Evolutionary conservation across 495 filamentous ascomycete genomes (phyloP).

Genomic region (Polyplosphaeria fusca): DNA sequence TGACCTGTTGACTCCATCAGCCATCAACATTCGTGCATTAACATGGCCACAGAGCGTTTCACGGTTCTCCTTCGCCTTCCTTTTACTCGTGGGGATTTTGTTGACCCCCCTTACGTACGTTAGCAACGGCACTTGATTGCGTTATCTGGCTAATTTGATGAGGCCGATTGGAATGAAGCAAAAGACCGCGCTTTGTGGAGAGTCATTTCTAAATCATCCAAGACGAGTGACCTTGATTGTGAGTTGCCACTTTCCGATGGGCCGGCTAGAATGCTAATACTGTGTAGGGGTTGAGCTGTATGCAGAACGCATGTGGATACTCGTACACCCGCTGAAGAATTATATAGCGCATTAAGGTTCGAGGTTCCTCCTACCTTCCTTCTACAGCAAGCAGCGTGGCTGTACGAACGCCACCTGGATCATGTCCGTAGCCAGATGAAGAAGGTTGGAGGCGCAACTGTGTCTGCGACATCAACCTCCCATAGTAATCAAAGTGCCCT

Average conservation of each 20-base stretch:
- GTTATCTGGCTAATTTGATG: background rate
- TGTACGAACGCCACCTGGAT: slow-evolving; percentile 85
- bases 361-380: slow-evolving; percentile 82
- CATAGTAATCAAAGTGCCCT: slow-evolving; percentile 34
- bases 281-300: slow-evolving; percentile 83
- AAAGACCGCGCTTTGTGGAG: slow-evolving; percentile 93
- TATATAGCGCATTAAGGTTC: slow-evolving; percentile 57
- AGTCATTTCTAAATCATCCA: slow-evolving; percentile 70
- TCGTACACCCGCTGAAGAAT: background rate
- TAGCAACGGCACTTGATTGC: background rate
- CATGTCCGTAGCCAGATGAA: slow-evolving; percentile 89
- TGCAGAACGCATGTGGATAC: too few species aligned
- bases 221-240: slow-evolving; percentile 81
- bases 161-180: slow-evolving; percentile 69
- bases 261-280: slow-evolving; percentile 37
- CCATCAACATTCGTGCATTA: too few species aligned
- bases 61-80: slow-evolving; percentile 86
- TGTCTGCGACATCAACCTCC: slow-evolving; percentile 50
- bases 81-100: slow-evolving; percentile 80
- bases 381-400: slow-evolving; percentile 90
- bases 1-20: too few species aligned
- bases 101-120: slow-evolving; percentile 80
- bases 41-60: slow-evolving; percentile 44
- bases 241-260: slow-evolving; percentile 36
- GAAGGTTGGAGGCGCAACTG: slow-evolving; percentile 58